A percentile compares a stretch with the other conserved stretches of the same genome.
phyloP scores from a whole-genome alignment of 345 rosid species.

The Gossypium ekmanianum region DNA sequence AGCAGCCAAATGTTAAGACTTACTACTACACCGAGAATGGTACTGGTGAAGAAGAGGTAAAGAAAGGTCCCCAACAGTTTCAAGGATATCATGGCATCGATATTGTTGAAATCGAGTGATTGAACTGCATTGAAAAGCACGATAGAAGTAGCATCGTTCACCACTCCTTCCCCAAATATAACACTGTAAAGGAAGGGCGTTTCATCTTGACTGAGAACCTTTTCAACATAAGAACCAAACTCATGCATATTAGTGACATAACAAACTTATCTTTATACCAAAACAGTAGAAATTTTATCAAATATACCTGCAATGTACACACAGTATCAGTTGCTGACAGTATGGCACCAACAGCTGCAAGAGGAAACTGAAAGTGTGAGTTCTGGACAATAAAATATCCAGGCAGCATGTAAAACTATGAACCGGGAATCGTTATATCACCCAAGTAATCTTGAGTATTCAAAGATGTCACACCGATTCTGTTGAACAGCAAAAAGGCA shows the following conservation, averaged over 20 bases:
- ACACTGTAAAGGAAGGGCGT: constrained; percentile 74
- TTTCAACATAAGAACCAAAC: constrained; percentile 16
- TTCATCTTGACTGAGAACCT: constrained; percentile 79
- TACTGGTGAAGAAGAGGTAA: constrained; percentile 61
- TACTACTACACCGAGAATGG: constrained; percentile 56
- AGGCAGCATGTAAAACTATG: background rate
- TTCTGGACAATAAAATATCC: background rate
- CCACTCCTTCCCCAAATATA: constrained; percentile 77
- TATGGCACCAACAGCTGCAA: constrained; percentile 69
- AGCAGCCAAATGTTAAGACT: constrained; percentile 23
- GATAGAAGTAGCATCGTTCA: constrained; percentile 75
- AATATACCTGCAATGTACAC: constrained; percentile 65
- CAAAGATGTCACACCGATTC: constrained; percentile 42
- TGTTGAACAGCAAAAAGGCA: constrained; percentile 36
- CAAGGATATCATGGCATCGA: constrained; percentile 34
- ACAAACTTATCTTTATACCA: background rate
- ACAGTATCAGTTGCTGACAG: constrained; percentile 76
- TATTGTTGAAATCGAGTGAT: constrained; percentile 35
- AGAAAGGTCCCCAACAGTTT: constrained; percentile 55
- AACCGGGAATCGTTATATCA: constrained; percentile 11
- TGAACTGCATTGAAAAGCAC: constrained; percentile 69
- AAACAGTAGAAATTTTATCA: background rate
- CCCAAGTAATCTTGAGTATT: constrained; percentile 46
- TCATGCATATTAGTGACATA: background rate
- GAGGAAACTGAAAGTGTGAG: constrained; percentile 13